Percentiles rank a stretch among this genome's conserved stretches.
phyloP scores from a whole-genome alignment of 495 filamentous ascomycete genomes.

The Hamigera avellanea region DNA sequence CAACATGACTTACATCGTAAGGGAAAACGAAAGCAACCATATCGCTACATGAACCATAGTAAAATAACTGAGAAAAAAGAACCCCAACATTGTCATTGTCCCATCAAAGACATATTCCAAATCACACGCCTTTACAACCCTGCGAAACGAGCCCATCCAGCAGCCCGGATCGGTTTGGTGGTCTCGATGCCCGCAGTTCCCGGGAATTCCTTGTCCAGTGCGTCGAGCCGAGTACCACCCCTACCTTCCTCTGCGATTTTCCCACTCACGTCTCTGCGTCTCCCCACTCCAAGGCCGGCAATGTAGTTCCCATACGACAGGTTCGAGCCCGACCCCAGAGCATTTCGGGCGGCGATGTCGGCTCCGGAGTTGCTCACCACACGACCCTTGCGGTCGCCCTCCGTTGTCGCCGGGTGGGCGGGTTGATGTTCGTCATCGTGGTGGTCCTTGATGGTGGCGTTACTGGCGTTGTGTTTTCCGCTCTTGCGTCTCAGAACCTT shows the following conservation, averaged over 20 bases:
- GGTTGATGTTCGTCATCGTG: constrained; percentile 12
- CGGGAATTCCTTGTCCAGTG: constrained; percentile 6
- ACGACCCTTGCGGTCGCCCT: constrained; percentile 33
- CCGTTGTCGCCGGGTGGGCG: constrained; percentile 16
- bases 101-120: background rate
- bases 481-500: constrained; percentile 23
- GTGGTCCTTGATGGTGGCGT: constrained; percentile 24
- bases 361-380: constrained; percentile 42
- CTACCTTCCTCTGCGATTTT: constrained; percentile 79
- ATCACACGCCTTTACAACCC: constrained; percentile 15
- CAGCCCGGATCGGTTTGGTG: constrained; percentile 18
- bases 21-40: background rate
- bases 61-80: background rate
- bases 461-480: constrained; percentile 24
- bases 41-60: background rate
- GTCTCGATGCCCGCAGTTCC: constrained; percentile 2
- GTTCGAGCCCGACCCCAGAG: constrained; percentile 22
- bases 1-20: no score
- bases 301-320: constrained; percentile 51
- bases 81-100: background rate
- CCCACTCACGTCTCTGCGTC: constrained; percentile 64
- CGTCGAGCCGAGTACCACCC: constrained; percentile 22
- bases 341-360: constrained; percentile 29
- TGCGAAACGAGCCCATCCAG: constrained; percentile 37
- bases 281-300: constrained; percentile 33